phyloP scores from a whole-genome alignment of 2,329 filamentous ascomycete genomes.

The Verticillium isaacii region DNA sequence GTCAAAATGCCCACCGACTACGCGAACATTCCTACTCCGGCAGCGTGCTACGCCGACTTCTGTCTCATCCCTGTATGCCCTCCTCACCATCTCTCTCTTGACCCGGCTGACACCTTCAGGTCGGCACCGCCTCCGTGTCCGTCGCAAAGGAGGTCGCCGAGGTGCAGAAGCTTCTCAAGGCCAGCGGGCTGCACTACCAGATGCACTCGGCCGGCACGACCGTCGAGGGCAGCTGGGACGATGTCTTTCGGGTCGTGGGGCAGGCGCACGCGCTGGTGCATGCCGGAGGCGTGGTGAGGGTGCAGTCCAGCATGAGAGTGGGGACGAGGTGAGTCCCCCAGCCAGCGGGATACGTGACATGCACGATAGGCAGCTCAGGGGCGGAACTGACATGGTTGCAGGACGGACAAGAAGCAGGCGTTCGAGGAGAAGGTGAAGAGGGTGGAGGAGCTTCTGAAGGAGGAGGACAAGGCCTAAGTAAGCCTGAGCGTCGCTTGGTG shows the following conservation, averaged over 20 bases:
- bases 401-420: constrained; percentile 81
- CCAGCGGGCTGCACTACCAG: constrained; percentile 73
- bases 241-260: constrained; percentile 80
- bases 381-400: constrained; percentile 21
- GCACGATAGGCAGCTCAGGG: not conserved
- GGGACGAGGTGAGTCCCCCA: constrained; percentile 62
- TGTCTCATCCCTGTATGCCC: constrained; percentile 73
- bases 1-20: constrained; percentile 34
- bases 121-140: constrained; percentile 74
- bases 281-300: constrained; percentile 68
- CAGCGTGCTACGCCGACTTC: constrained; percentile 80
- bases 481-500: not conserved
- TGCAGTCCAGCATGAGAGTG: constrained; percentile 85
- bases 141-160: constrained; percentile 81
- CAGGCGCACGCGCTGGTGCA: constrained; percentile 79
- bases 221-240: constrained; percentile 86
- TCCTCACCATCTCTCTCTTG: not conserved
- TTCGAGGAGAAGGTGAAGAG: constrained; percentile 74
- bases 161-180: constrained; percentile 79
- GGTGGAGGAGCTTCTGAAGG: constrained; percentile 29
- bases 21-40: constrained; percentile 56
- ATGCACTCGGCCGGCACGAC: constrained; percentile 97
- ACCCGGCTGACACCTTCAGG: constrained; percentile 34
- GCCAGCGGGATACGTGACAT: not conserved
- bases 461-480: not conserved